Percentiles rank a stretch among this genome's conserved stretches.
phyloP scores from a whole-genome alignment of 2,329 filamentous ascomycete species.

The Penicillium sp. region DNA sequence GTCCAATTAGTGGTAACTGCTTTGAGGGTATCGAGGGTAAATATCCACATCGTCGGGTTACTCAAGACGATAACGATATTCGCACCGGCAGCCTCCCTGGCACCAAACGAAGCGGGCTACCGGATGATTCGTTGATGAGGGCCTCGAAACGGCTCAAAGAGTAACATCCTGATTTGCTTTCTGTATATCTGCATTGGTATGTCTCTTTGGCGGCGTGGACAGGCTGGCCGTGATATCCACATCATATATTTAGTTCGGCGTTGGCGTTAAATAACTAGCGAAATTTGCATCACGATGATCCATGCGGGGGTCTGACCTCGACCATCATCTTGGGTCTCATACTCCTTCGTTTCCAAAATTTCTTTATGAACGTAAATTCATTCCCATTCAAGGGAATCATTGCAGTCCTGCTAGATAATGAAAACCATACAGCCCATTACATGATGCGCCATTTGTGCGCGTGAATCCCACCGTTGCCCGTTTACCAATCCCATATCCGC shows the following conservation, averaged over 20 bases:
- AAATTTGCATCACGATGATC: neutral
- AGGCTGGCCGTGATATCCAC: neutral
- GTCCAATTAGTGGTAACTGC: constrained; percentile 74
- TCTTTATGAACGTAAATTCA: neutral
- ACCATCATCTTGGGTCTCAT: neutral
- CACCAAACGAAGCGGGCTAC: constrained; percentile 82
- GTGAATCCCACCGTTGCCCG: neutral
- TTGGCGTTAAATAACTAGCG: neutral
- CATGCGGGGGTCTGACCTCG: neutral
- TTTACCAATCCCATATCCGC: neutral
- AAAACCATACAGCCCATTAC: neutral
- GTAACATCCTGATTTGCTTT: constrained; percentile 18
- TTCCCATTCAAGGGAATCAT: neutral
- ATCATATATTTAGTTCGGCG: constrained; percentile 1
- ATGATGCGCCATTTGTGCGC: neutral
- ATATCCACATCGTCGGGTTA: constrained; percentile 87
- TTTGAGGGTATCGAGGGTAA: constrained; percentile 87
- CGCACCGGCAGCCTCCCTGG: constrained; percentile 84
- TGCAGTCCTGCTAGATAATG: neutral
- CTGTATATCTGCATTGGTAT: neutral
- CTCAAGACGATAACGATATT: constrained; percentile 94
- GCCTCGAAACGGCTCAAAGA: constrained; percentile 58
- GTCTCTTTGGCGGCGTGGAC: constrained; percentile 1
- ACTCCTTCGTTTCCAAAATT: neutral
- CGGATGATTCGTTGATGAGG: constrained; percentile 71